Evolutionary conservation across 2,329 filamentous ascomycete genomes (phyloP).

Genomic region (Monosporascus cannonballus): DNA sequence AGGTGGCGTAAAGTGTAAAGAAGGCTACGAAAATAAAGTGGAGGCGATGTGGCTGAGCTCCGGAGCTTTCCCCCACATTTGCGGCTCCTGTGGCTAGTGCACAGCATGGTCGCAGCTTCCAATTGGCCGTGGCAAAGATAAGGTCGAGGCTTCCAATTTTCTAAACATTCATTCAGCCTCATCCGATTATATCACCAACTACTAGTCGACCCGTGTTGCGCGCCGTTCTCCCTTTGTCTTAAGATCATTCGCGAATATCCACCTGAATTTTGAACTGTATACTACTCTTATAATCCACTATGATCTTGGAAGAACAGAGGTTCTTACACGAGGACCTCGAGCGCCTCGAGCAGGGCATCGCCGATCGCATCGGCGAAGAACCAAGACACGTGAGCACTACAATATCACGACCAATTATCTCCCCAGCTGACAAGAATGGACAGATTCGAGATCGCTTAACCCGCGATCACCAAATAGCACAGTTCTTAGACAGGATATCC

Average conservation of each 20-base stretch:
- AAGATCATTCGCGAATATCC: background rate
- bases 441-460: slow-evolving; percentile 84
- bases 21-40: background rate
- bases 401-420: background rate
- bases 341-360: slow-evolving; percentile 87
- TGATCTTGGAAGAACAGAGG: slow-evolving; percentile 91
- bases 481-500: slow-evolving; percentile 83
- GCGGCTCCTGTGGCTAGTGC: background rate
- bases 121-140: slow-evolving; percentile 10
- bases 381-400: slow-evolving; percentile 67
- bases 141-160: slow-evolving; percentile 10
- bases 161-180: slow-evolving; percentile 14
- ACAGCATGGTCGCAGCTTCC: background rate
- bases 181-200: slow-evolving; percentile 1
- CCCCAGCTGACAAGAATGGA: slow-evolving; percentile 14
- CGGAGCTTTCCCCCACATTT: too few species aligned
- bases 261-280: too few species aligned
- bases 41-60: background rate
- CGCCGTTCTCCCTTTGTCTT: background rate
- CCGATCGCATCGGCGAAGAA: slow-evolving; percentile 82
- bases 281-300: slow-evolving; percentile 23
- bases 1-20: background rate
- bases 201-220: too few species aligned
- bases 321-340: slow-evolving; percentile 95
- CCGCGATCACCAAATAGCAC: slow-evolving; percentile 84